These are phyloP conservation scores for Pyrrhoderma noxium DNA, from an alignment of 1,284 basidiomycete species.

Conservation along the genomic window DNA sequence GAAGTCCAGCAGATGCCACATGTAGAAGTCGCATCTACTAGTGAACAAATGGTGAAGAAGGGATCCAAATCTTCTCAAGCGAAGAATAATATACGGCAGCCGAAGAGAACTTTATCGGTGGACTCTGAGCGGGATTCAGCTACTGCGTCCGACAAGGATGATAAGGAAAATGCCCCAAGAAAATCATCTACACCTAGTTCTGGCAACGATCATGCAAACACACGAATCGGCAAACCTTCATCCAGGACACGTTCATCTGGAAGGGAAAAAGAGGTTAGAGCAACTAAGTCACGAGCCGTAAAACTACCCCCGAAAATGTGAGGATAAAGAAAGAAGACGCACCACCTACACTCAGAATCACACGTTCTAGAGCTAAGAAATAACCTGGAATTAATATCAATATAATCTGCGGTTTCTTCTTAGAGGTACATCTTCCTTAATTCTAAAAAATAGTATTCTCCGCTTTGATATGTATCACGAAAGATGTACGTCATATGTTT, in stretches of 20 bases:
- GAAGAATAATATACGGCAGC: too few species aligned
- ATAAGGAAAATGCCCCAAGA: slow-evolving; percentile 38
- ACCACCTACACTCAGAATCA: neutral
- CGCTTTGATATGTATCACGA: too few species aligned
- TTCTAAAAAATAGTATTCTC: too few species aligned
- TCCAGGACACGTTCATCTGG: slow-evolving; percentile 3
- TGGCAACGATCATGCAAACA: neutral
- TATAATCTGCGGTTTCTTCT: neutral
- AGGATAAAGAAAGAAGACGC: slow-evolving; percentile 12
- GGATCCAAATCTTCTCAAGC: neutral
- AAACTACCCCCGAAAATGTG: slow-evolving; percentile 1
- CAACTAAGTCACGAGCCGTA: neutral
- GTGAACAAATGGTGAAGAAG: neutral
- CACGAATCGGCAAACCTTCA: neutral
- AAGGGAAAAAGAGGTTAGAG: neutral
- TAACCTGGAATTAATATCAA: neutral
- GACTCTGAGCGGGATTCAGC: slow-evolving; percentile 5
- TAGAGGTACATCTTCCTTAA: too few species aligned
- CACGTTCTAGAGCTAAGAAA: slow-evolving; percentile 10
- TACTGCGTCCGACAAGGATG: slow-evolving; percentile 20
- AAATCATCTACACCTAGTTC: slow-evolving; percentile 9
- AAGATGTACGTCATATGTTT: too few species aligned
- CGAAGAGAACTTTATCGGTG: neutral
- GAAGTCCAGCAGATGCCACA: slow-evolving; percentile 6
- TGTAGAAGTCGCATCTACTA: slow-evolving; percentile 8